Evolutionary conservation across 306 rosid genomes (phyloP).

Genomic region (Elaeagnus macrophylla): DNA sequence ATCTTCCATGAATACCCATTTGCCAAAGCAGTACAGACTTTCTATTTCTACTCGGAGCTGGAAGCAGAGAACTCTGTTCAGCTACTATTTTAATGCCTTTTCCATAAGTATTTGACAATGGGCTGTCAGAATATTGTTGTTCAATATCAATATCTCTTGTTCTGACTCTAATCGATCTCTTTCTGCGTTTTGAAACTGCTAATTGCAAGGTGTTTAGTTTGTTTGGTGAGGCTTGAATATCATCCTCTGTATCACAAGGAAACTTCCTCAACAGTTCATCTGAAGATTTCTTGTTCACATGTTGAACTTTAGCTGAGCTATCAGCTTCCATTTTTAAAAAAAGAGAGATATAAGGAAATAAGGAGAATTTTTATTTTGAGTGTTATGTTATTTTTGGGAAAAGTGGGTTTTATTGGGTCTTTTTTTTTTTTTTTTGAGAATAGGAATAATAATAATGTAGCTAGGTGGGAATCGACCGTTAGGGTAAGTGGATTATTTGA

Average conservation of each 20-base stretch:
- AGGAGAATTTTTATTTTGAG: too few species aligned
- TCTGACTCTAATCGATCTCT: too few species aligned
- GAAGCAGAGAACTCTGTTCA: slow-evolving; percentile 61
- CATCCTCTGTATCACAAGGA: slow-evolving; percentile 26
- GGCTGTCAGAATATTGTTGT: slow-evolving; percentile 36
- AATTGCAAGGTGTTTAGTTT: slow-evolving; percentile 17
- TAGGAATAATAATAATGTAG: too few species aligned
- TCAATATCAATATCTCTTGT: too few species aligned
- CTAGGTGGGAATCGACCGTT: slow-evolving; percentile 39
- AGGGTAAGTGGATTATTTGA: slow-evolving; percentile 15
- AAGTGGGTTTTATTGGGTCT: slow-evolving; percentile 5
- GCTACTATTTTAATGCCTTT: slow-evolving; percentile 12
- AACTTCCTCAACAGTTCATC: slow-evolving; percentile 76
- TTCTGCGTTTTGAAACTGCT: too few species aligned
- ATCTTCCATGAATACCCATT: slow-evolving; percentile 31
- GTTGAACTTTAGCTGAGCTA: slow-evolving; percentile 50
- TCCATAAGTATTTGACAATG: slow-evolving; percentile 20
- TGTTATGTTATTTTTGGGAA: background rate
- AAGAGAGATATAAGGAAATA: background rate
- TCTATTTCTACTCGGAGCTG: slow-evolving; percentile 24
- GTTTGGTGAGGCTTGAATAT: slow-evolving; percentile 11
- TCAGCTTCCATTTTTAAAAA: slow-evolving; percentile 41
- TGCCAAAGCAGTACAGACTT: slow-evolving; percentile 44
- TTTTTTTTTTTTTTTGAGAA: too few species aligned
- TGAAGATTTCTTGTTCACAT: slow-evolving; percentile 60